Percentiles rank a stretch among this genome's conserved stretches.
Conservation (phyloP, 495 filamentous ascomycete species). For the Xylaria cubensis region DNA sequence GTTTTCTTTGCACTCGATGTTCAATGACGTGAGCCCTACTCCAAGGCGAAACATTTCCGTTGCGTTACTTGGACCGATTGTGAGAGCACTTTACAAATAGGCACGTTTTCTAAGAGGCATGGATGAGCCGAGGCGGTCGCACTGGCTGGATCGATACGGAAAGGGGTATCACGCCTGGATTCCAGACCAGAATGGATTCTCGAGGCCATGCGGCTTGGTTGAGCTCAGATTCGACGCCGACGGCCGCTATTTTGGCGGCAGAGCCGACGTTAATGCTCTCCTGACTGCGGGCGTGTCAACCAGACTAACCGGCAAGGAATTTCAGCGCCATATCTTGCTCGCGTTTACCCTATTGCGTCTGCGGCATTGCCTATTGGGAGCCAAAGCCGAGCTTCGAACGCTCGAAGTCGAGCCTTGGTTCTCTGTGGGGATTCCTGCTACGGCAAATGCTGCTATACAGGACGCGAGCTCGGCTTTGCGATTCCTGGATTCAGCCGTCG, state of each 20-base stretch:
- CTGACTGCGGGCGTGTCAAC: constrained; percentile 14
- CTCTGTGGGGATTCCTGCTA: constrained; percentile 11
- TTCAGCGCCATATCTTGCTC: constrained; percentile 20
- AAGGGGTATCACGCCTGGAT: constrained; percentile 24
- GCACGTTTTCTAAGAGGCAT: not conserved
- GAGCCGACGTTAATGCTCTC: constrained; percentile 19
- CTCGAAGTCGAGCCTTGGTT: constrained; percentile 27
- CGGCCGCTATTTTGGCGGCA: constrained; percentile 21
- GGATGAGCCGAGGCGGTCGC: constrained; percentile 1
- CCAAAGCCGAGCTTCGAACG: constrained; percentile 16
- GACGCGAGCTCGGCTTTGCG: constrained; percentile 20
- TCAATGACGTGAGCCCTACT: not conserved
- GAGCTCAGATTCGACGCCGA: constrained; percentile 24
- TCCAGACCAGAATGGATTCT: not conserved
- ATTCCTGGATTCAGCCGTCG: constrained; percentile 13
- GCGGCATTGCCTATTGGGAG: constrained; percentile 17
- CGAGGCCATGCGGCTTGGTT: constrained; percentile 19
- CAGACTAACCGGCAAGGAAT: not conserved
- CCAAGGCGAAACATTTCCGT: not conserved
- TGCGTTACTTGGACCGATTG: not conserved
- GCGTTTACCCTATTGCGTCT: constrained; percentile 21
- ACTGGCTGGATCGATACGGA: constrained; percentile 26
- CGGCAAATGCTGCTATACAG: constrained; percentile 13
- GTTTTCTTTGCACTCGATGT: not conserved
- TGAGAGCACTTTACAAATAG: not conserved